These are phyloP conservation scores for Endogone sp. DNA, from an alignment of 192 early-diverging fungal species.

Conservation along the genomic window DNA sequence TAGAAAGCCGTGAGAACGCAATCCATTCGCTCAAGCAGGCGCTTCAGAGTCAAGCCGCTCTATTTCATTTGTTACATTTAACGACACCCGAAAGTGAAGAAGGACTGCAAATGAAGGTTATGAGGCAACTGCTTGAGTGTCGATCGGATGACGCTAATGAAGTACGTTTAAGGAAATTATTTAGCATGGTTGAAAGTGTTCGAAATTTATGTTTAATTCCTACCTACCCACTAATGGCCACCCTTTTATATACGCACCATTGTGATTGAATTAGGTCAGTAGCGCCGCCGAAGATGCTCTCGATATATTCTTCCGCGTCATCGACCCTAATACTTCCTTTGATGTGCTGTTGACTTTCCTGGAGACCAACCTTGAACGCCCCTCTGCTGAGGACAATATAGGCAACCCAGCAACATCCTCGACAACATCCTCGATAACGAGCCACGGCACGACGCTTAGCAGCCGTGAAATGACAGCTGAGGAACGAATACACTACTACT, in stretches of 20 bases:
- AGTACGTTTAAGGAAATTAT: too few relatives aligned
- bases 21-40: neutral
- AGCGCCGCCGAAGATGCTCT: slow-evolving; percentile 31
- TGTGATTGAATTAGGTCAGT: slow-evolving; percentile 20
- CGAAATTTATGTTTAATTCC: neutral
- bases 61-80: neutral
- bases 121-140: neutral
- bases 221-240: neutral
- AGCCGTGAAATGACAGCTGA: neutral
- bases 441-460: neutral
- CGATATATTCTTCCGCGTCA: slow-evolving; percentile 20
- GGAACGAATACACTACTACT: neutral
- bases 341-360: slow-evolving; percentile 16
- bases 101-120: neutral
- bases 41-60: neutral
- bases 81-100: neutral
- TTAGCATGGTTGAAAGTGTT: too few relatives aligned
- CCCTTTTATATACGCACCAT: neutral
- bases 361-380: slow-evolving; percentile 16
- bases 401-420: slow-evolving; percentile 1
- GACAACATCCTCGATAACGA: neutral
- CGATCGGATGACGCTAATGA: neutral
- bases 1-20: neutral
- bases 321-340: slow-evolving; percentile 24
- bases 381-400: neutral